Evolutionary conservation across 108 stramenopile species (phyloP), one percentile per base, ranked within the genome.

Genomic region (Ochromonas danica): DNA sequence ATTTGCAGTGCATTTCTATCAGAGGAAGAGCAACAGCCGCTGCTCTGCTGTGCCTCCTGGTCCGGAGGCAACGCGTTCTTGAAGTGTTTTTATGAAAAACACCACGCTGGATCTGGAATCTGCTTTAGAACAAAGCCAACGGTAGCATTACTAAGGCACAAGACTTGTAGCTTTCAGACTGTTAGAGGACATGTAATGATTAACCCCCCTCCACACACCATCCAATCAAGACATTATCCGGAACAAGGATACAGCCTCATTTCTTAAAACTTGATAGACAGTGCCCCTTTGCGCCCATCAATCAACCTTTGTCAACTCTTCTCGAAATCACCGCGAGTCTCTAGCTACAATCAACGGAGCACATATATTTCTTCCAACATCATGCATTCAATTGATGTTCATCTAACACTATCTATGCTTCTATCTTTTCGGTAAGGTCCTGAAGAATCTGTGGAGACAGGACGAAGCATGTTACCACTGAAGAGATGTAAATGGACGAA

Each of bases 201-300:
- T 57, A 57, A 57, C 51, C 51, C 51, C 51, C 51, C 51, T 57
- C 51, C 51, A 57, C 51, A 57, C 51, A 57, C 51, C 51, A 57
- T 57, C 51, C 51, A 57, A 57, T 57, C 51, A 57, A 57, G 51
- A 57, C 51, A 57, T 57, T 57, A 57, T 57, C 51, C 51, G 51
- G 51, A 57, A 57, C 51, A 57, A 57, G 51, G 51, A 57, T 57
- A 57, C 51, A 57, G 51, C 51, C 51, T 57, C 51, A 57, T 57
- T 57, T 57, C 51, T 57, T 57, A 57, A 57, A 57, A 57, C 51
- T 57, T 57, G 51, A 57, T 57, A 57, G 51, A 57, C 51, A 57
- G 51, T 57, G 51, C 51, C 51, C 51, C 51, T 57, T 57, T 57
- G 51, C 51, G 51, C 51, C 51, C 51, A 57, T 57, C 51, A 57